These are phyloP conservation scores for Podila epigama DNA, from an alignment of 192 early-diverging fungal genomes.

Conservation along the genomic window DNA sequence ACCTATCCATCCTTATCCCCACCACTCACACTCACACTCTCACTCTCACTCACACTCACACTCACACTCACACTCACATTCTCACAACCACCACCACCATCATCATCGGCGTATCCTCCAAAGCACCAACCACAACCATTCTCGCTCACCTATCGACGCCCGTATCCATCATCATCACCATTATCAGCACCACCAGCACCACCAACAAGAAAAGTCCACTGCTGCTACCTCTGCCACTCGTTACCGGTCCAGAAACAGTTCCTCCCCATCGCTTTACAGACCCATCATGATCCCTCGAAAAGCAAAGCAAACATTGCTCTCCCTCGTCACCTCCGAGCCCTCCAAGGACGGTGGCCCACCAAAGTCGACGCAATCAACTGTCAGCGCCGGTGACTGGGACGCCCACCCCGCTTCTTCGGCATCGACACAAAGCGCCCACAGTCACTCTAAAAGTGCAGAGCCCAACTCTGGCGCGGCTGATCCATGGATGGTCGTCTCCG, in stretches of 20 bases:
- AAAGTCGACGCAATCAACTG: constrained; percentile 30
- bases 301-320: constrained; percentile 20
- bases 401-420: not conserved
- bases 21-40: not conserved
- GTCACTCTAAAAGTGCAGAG: constrained; percentile 3
- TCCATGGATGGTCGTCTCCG: constrained; percentile 35
- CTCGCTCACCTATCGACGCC: not conserved
- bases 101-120: not conserved
- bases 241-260: constrained; percentile 26
- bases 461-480: constrained; percentile 27
- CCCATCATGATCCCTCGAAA: constrained; percentile 38
- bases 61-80: not conserved
- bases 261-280: constrained; percentile 19
- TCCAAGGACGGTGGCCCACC: constrained; percentile 26
- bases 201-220: constrained; percentile 10
- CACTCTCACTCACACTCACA: not conserved
- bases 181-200: constrained; percentile 18
- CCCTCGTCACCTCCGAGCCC: constrained; percentile 40
- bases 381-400: constrained; percentile 38
- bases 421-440: constrained; percentile 4
- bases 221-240: not conserved
- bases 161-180: not conserved
- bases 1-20: not conserved
- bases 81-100: constrained; percentile 1
- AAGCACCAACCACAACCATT: not conserved